Conservation (phyloP, 495 filamentous ascomycete species). For the Aspergillus biplanus region DNA sequence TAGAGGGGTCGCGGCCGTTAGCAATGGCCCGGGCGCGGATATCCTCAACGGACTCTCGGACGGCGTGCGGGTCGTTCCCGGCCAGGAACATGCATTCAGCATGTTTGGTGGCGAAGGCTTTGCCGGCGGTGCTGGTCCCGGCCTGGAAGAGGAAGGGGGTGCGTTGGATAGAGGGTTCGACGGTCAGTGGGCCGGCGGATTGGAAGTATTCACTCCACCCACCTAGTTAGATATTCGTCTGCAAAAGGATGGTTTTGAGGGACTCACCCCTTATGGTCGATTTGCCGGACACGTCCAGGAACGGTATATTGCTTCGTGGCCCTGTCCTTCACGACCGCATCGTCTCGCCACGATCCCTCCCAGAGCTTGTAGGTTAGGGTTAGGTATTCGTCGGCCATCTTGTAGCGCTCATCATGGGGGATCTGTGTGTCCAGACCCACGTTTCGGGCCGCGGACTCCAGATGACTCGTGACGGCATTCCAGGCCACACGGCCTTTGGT, state of each 20-base stretch:
- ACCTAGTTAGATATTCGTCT: not conserved
- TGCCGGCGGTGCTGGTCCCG: slow-evolving; percentile 63
- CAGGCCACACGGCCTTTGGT: slow-evolving; percentile 64
- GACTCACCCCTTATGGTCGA: slow-evolving; percentile 60
- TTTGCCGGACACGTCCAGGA: slow-evolving; percentile 58
- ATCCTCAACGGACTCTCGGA: slow-evolving; percentile 48
- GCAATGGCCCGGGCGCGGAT: slow-evolving; percentile 50
- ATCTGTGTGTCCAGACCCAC: slow-evolving; percentile 58
- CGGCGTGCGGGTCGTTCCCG: slow-evolving; percentile 49
- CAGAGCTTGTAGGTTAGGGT: slow-evolving; percentile 69
- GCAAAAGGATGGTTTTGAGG: not conserved
- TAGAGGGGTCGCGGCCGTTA: slow-evolving; percentile 46
- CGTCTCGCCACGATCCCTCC: slow-evolving; percentile 68
- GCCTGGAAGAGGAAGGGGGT: slow-evolving; percentile 68
- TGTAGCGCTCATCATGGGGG: slow-evolving; percentile 69
- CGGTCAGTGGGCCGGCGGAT: slow-evolving; percentile 66
- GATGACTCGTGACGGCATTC: slow-evolving; percentile 70
- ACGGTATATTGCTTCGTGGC: slow-evolving; percentile 55
- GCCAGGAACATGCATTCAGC: slow-evolving; percentile 58
- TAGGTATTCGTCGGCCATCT: slow-evolving; percentile 68
- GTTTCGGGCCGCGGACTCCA: slow-evolving; percentile 67
- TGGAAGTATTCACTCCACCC: slow-evolving; percentile 58
- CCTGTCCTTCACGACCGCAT: slow-evolving; percentile 56
- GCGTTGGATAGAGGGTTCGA: slow-evolving; percentile 64
- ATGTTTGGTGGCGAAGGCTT: slow-evolving; percentile 64